phyloP scores from a whole-genome alignment of 139 green algal species.

The Tetraselmis striata region DNA sequence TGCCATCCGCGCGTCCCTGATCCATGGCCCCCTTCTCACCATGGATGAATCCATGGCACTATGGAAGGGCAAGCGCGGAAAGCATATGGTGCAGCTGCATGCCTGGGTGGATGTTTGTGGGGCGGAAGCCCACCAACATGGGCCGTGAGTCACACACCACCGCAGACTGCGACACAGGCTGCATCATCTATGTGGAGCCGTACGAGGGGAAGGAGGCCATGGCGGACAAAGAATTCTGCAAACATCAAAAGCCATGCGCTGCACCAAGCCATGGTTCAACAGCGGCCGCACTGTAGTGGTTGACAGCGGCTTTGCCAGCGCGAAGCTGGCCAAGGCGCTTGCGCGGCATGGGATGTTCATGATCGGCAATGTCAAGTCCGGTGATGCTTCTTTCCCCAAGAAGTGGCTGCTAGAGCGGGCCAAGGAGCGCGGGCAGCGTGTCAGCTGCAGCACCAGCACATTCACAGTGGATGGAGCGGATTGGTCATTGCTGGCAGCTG shows the following conservation, averaged over 20 bases:
- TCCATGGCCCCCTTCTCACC: not conserved
- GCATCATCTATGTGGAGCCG: not conserved
- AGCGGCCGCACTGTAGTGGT: not conserved
- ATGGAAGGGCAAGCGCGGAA: not conserved
- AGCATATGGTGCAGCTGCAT: not conserved
- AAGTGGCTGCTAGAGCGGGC: not conserved
- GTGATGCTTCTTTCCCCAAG: not conserved
- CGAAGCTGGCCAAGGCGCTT: not conserved
- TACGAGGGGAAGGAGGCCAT: not conserved
- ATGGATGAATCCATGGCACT: not conserved
- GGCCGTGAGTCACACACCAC: not conserved
- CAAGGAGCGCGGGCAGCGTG: not conserved
- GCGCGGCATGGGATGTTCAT: not conserved
- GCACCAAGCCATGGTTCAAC: not conserved
- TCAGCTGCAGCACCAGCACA: not conserved
- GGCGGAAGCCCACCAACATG: not conserved
- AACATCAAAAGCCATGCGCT: not conserved
- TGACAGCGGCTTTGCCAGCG: not conserved
- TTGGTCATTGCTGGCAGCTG: not conserved
- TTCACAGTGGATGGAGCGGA: not conserved
- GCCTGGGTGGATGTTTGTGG: not conserved
- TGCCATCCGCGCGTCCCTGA: not conserved
- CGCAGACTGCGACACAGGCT: not conserved
- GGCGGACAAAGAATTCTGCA: not conserved
- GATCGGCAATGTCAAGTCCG: not conserved